These are phyloP conservation scores for Plectosphaerella sp. DNA, from an alignment of 2,329 filamentous ascomycete species.

Conservation along the genomic window DNA sequence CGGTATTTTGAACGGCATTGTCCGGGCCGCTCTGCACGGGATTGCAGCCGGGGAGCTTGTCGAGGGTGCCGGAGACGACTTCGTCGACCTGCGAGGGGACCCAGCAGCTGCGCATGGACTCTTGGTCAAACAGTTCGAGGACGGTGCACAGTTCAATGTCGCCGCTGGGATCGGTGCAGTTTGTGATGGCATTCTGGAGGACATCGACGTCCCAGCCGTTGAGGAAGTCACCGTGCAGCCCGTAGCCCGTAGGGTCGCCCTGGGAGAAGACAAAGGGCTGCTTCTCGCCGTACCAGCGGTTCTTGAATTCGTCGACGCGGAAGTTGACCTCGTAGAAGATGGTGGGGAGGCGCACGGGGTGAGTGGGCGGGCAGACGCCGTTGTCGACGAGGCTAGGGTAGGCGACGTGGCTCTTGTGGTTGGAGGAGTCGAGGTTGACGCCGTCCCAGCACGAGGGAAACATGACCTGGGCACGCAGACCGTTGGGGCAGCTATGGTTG, in stretches of 20 bases:
- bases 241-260: conserved; percentile 56
- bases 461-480: conserved; percentile 48
- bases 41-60: conserved; percentile 51
- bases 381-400: conserved; percentile 27
- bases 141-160: conserved; percentile 62
- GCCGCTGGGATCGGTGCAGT: conserved; percentile 54
- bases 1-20: conserved; percentile 7
- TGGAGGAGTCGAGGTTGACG: conserved; percentile 7
- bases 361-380: conserved; percentile 43
- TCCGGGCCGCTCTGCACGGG: conserved; percentile 29
- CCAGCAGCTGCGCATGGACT: conserved; percentile 41
- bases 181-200: conserved; percentile 63
- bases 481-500: conserved; percentile 45
- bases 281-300: conserved; percentile 46
- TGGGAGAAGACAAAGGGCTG: conserved; percentile 66
- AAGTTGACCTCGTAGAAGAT: conserved; percentile 57
- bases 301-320: conserved; percentile 47
- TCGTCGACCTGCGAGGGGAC: conserved; percentile 44
- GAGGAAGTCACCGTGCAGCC: conserved; percentile 68
- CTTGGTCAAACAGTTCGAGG: conserved; percentile 32
- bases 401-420: conserved; percentile 7
- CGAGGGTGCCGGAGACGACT: conserved; percentile 35
- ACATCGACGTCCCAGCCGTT: conserved; percentile 65
- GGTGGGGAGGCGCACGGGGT: conserved; percentile 51
- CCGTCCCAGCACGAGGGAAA: conserved; percentile 39